Evolutionary conservation across 441 rosid genomes (phyloP), one percentile per base, ranked within the genome.

Genomic region (Gossypium davidsonii): DNA sequence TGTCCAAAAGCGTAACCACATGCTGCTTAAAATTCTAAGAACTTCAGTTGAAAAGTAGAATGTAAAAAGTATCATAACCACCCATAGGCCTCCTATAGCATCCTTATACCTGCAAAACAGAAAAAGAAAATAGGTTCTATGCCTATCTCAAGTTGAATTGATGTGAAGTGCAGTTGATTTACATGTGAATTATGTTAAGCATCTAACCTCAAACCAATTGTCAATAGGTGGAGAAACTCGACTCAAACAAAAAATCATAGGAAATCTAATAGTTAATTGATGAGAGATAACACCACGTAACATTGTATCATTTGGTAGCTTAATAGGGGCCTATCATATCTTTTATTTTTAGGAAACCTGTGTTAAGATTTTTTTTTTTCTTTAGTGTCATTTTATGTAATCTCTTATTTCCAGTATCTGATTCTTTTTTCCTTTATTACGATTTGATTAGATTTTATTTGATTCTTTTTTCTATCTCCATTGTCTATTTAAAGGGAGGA

Each of bases 1-100:
- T 31, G 97, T 93, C 99, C 99, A 96, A 69, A 86, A 73, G 82
- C 97, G 89, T 83, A 96, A 80, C 99, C 98, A 96, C 4, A 84
- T 79, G 86, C 98, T 96, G 67, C 98, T 90, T 26, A 86, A 90
- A 83, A 93, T 83, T 81, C 97, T 88, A 75, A 96, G 91, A 82
- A 82, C 85, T 88, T 96, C 97, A n/a, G 95, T 90, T 48, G 80
- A 81, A 70, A 88, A 76, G 78, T 90, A 90, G 86, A 93, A 92
- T 20, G 81, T 70, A 74, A 96, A 84, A 17, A 93, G 83, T 79
- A 93, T 79, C 80, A 84, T 82, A 71, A 92, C 91, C 63, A 89
- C 97, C 94, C 89, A 83, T 55, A 82, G 51, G 72, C 98, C 98
- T 49, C 99, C 98, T 57, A 93, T 78, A 71, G 97, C 96, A 21